These are phyloP conservation scores for Eleusine coracana DNA, from an alignment of 176 grass and related monocot species.

Conservation along the genomic window DNA sequence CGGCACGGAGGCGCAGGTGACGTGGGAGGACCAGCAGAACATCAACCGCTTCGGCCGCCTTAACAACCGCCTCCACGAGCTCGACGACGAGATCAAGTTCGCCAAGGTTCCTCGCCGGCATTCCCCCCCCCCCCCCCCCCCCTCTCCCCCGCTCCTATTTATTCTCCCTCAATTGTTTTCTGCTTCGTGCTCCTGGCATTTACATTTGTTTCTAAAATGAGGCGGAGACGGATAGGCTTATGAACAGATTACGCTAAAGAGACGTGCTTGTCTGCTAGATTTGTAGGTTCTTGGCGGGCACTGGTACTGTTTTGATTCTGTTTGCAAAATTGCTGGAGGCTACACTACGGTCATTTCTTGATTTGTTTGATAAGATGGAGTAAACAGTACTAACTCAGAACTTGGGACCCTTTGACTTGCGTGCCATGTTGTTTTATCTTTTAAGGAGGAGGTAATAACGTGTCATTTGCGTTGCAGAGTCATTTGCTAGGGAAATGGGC, in stretches of 20 bases:
- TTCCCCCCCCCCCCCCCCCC: neutral
- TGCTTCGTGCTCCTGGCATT: neutral
- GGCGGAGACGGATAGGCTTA: neutral
- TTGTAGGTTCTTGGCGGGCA: neutral
- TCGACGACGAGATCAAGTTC: slow-evolving; percentile 87
- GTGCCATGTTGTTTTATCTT: slow-evolving; percentile 5
- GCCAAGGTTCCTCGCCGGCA: slow-evolving; percentile 51
- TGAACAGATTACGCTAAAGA: neutral
- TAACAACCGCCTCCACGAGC: slow-evolving; percentile 94
- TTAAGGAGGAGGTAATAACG: neutral
- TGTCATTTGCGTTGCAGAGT: neutral
- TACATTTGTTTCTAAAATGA: neutral
- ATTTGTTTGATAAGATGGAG: neutral
- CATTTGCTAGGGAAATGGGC: neutral
- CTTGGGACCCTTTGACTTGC: neutral
- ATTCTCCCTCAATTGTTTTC: neutral
- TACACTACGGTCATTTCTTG: neutral
- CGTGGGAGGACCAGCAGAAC: slow-evolving; percentile 99
- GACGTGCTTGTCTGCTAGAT: neutral
- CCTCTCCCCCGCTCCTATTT: neutral
- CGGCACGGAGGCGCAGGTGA: slow-evolving; percentile 92
- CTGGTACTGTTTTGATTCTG: neutral
- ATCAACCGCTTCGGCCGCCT: slow-evolving; percentile 95
- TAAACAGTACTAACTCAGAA: neutral
- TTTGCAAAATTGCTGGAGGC: neutral